These are phyloP conservation scores for Cystoderma amianthinum DNA, from an alignment of 768 basidiomycete genomes.

Conservation along the genomic window DNA sequence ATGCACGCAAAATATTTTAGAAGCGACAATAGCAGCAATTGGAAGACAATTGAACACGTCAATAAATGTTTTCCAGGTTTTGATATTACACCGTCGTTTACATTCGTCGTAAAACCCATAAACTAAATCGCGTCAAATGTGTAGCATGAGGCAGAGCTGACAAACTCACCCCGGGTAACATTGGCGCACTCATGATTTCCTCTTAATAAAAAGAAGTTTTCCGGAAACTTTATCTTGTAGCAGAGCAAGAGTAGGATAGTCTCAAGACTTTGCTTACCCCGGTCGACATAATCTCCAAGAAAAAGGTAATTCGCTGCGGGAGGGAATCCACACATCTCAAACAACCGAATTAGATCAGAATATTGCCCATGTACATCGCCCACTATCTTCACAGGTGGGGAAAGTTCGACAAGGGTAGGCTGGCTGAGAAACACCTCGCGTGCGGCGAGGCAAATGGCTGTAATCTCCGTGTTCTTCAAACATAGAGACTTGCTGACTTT, in stretches of 20 bases:
- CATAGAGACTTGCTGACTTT: slow-evolving; percentile 95
- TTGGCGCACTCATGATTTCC: slow-evolving; percentile 99
- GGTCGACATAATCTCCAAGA: slow-evolving; percentile 97
- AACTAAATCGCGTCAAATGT: slow-evolving; percentile 41
- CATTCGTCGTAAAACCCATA: slow-evolving; percentile 99
- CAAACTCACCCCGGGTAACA: slow-evolving; percentile 84
- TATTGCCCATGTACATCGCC: slow-evolving; percentile 99
- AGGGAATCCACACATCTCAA: slow-evolving; percentile 99
- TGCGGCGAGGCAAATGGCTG: slow-evolving; percentile 89
- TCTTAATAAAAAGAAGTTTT: slow-evolving; percentile 96
- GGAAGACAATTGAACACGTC: slow-evolving; percentile 99
- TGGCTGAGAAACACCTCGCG: slow-evolving; percentile 95
- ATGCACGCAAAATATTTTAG: slow-evolving; percentile 99
- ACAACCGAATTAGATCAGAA: slow-evolving; percentile 94
- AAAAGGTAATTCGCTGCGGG: slow-evolving; percentile 97
- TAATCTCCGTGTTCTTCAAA: slow-evolving; percentile 95
- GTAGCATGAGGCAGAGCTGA: slow-evolving; percentile 7
- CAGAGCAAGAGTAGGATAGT: slow-evolving; percentile 94
- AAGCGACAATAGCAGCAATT: slow-evolving; percentile 96
- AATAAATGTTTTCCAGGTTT: slow-evolving; percentile 99
- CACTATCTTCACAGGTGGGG: slow-evolving; percentile 98
- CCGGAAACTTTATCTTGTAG: slow-evolving; percentile 99
- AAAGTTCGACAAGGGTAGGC: slow-evolving; percentile 94
- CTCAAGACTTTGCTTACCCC: slow-evolving; percentile 97
- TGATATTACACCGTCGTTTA: slow-evolving; percentile 98